These are phyloP conservation scores for Lichtheimia corymbifera DNA, from an alignment of 371 early-diverging fungal species.

Conservation along the genomic window DNA sequence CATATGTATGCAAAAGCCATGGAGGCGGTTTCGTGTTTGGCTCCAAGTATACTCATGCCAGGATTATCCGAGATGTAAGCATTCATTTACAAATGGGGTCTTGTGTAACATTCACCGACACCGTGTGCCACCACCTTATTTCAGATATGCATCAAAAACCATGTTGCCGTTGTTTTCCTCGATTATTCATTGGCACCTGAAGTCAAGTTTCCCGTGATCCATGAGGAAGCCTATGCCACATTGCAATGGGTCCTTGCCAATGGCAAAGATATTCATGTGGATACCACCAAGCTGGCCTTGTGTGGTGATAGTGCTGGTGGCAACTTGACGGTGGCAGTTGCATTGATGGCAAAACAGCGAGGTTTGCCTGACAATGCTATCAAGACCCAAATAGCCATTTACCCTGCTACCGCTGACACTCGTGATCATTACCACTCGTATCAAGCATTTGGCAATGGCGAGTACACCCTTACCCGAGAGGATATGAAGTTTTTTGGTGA, in stretches of 20 bases:
- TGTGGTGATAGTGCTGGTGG: slow-evolving; percentile 27
- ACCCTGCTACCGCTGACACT: slow-evolving; percentile 6
- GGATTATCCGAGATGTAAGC: slow-evolving; percentile 19
- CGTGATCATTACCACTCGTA: slow-evolving; percentile 7
- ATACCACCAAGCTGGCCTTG: slow-evolving; percentile 14
- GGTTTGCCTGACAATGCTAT: slow-evolving; percentile 9
- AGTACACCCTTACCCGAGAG: slow-evolving; percentile 6
- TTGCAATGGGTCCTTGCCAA: slow-evolving; percentile 18
- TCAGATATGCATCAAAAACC: slow-evolving; percentile 9
- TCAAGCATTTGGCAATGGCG: slow-evolving; percentile 14
- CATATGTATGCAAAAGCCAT: slow-evolving; percentile 11
- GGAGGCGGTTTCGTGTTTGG: slow-evolving; percentile 29
- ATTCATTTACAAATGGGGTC: neutral
- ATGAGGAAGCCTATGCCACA: slow-evolving; percentile 28
- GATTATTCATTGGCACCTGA: slow-evolving; percentile 32
- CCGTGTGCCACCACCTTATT: neutral
- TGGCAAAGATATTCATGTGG: slow-evolving; percentile 11
- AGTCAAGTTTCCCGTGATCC: slow-evolving; percentile 24
- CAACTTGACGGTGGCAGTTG: slow-evolving; percentile 13
- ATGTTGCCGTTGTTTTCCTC: slow-evolving; percentile 23
- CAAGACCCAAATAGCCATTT: slow-evolving; percentile 17
- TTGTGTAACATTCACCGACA: neutral
- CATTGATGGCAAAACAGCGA: slow-evolving; percentile 18
- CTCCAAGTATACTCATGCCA: slow-evolving; percentile 15
- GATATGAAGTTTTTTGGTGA: slow-evolving; percentile 5